Base-by-base conservation (phyloP, 805 yeast species). In the Ogataea pignaliae region DNA sequence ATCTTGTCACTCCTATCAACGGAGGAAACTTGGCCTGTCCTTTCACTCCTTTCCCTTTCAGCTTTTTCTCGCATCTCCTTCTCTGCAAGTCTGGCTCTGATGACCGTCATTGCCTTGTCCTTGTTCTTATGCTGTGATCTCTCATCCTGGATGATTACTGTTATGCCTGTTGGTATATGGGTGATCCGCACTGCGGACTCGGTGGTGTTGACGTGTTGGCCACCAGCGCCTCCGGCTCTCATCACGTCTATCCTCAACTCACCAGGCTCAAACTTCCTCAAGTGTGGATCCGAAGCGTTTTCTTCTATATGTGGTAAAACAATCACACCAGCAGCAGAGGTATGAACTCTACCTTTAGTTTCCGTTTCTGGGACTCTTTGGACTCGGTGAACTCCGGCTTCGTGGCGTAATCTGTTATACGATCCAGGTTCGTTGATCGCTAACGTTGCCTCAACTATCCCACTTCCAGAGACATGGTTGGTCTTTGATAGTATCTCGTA, bases 221-320 rank as follows among this genome's bases (percentile, higher is more conserved):
- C 99, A 44, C 99, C 99, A 51, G 93, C 85, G 3, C 99, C 99
- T 44, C 96, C 81, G 1, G 98, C 88, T 53, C 99, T 74, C 96
- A 91, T 93, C n/a, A 93, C 89, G 61, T 93, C 99, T 3, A 93
- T 81, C 44, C 97, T 75, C 17, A 93, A 81, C 56, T 93, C 99
- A 2, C 86, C 95, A 0, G 90, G 87, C 15, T 79, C 80, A 63
- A 93, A 88, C 44, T 78, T 77, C 35, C 91, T 68, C 13, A 46
- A 38, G 16, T 48, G 42, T 2, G 59, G 55, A 38, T 72, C 76
- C 2, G 75, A 72, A 43, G 77, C 78, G 10, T 66, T 70, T 18
- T 78, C 79, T 5, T 78, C 79, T 57, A 87, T 69, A 56, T 88
- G 85, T 1, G 99, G 99, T 14, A 93, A 66, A 2, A 93, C 97